Conservation (phyloP, 2,329 filamentous ascomycete genomes). For the Botryotinia convoluta region DNA sequence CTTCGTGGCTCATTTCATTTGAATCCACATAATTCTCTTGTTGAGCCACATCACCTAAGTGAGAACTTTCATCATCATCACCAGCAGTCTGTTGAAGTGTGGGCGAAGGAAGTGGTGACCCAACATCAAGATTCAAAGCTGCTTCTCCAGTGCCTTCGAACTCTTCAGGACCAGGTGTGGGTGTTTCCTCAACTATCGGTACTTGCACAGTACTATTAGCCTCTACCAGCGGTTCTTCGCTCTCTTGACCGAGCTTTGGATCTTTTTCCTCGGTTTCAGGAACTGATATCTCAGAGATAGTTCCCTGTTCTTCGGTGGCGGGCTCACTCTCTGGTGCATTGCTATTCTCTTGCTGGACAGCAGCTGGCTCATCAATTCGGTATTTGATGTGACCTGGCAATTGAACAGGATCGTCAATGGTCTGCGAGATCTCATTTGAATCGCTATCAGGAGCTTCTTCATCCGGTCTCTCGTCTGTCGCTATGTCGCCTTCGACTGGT, state of each 20-base stretch:
- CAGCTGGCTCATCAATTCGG: not conserved
- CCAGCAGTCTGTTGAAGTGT: not conserved
- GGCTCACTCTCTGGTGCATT: not conserved
- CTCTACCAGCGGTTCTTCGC: not conserved
- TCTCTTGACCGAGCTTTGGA: not conserved
- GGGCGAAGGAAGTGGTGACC: constrained; percentile 1
- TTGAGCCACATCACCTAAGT: not conserved
- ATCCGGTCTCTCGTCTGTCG: too few relatives aligned
- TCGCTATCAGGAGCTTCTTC: not conserved
- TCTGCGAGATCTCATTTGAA: not conserved
- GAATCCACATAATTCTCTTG: not conserved
- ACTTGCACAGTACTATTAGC: not conserved
- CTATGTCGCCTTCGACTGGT: not conserved
- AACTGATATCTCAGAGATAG: not conserved
- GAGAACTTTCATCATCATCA: not conserved
- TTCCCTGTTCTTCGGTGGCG: not conserved
- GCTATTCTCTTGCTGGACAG: not conserved
- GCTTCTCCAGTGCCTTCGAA: constrained; percentile 8
- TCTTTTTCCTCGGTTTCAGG: not conserved
- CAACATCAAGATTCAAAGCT: constrained; percentile 5
- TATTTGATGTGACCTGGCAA: not conserved
- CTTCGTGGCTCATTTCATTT: not conserved
- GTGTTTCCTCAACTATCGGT: not conserved
- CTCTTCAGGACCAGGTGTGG: not conserved
- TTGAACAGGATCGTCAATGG: not conserved